These are phyloP conservation scores for Cenococcum geophilum DNA, from an alignment of 495 filamentous ascomycete genomes.

Conservation along the genomic window DNA sequence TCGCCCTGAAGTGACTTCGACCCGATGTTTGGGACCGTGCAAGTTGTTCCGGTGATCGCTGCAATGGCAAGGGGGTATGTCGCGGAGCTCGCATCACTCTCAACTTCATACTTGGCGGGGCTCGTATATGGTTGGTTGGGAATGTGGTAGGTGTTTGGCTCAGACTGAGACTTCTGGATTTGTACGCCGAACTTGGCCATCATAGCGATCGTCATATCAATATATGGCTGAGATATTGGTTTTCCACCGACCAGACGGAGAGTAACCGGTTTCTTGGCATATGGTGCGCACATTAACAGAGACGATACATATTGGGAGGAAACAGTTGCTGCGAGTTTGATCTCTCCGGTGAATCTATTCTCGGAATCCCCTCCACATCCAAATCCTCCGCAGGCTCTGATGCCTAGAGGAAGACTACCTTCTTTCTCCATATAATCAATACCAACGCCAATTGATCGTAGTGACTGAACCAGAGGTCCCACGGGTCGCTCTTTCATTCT, in stretches of 20 bases:
- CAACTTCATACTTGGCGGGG: conserved; percentile 80
- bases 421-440: conserved; percentile 78
- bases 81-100: conserved; percentile 95
- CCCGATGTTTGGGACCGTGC: conserved; percentile 94
- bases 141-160: conserved; percentile 91
- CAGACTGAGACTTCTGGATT: conserved; percentile 63
- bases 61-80: conserved; percentile 95
- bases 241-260: conserved; percentile 86
- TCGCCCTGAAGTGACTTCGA: conserved; percentile 88
- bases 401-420: conserved; percentile 74
- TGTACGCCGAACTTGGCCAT: conserved; percentile 89
- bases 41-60: conserved; percentile 88
- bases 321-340: conserved; percentile 86
- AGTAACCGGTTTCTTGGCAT: conserved; percentile 88
- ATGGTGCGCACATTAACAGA: conserved; percentile 92
- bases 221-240: conserved; percentile 94
- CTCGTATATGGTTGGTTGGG: conserved; percentile 79
- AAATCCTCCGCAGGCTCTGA: conserved; percentile 77
- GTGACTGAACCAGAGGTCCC: conserved; percentile 85
- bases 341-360: conserved; percentile 47
- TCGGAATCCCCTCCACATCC: conserved; percentile 51
- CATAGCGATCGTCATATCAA: conserved; percentile 98
- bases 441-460: conserved; percentile 73
- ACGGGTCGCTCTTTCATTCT: conserved; percentile 97
- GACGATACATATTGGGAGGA: conserved; percentile 98